Evolutionary conservation across 352 stramenopile species (phyloP).

Genomic region (Lagenidium giganteum): DNA sequence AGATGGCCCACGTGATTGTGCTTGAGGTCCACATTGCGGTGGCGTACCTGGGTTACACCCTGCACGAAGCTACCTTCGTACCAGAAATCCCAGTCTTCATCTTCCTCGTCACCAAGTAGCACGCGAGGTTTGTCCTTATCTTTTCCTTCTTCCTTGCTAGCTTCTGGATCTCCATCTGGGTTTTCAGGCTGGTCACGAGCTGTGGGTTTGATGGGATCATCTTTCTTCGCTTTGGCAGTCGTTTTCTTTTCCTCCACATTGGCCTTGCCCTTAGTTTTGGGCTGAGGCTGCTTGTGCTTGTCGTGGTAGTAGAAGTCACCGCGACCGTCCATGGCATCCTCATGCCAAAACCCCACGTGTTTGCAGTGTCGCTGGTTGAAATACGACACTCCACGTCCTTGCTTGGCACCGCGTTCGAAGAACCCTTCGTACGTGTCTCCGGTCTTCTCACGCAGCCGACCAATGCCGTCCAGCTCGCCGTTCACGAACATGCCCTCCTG

Average conservation of each 20-base stretch:
- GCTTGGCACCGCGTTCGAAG: slow-evolving; percentile 45
- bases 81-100: slow-evolving; percentile 46
- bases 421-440: slow-evolving; percentile 57
- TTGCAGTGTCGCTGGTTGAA: slow-evolving; percentile 34
- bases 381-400: slow-evolving; percentile 31
- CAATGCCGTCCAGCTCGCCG: slow-evolving; percentile 40
- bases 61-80: slow-evolving; percentile 74
- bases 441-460: slow-evolving; percentile 26
- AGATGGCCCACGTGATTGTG: slow-evolving; percentile 15
- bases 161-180: too few relatives aligned
- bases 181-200: not conserved
- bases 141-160: not conserved
- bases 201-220: not conserved
- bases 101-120: slow-evolving; percentile 1
- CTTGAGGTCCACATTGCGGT: slow-evolving; percentile 52
- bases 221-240: too few relatives aligned
- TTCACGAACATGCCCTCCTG: slow-evolving; percentile 42
- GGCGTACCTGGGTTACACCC: slow-evolving; percentile 44
- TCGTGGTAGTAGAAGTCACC: slow-evolving; percentile 49
- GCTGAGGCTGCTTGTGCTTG: not conserved
- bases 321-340: slow-evolving; percentile 54
- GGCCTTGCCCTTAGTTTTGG: too few relatives aligned
- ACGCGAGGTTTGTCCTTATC: not conserved
- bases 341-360: slow-evolving; percentile 60
- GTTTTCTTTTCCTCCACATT: slow-evolving; percentile 1